These are phyloP conservation scores for Cadophora sp. DNA, from an alignment of 2,329 filamentous ascomycete species.

Conservation along the genomic window DNA sequence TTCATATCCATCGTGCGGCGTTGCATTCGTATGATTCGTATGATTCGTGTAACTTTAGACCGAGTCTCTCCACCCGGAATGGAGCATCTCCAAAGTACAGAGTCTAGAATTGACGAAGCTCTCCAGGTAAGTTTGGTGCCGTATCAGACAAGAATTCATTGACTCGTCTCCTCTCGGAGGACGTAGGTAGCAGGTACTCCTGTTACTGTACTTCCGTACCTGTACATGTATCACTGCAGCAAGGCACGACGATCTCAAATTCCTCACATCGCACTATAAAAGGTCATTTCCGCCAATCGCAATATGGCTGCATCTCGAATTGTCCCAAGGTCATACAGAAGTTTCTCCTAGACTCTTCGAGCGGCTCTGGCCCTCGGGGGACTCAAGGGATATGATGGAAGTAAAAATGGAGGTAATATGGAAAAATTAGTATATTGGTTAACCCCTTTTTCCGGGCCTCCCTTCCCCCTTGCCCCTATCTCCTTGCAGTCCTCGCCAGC, in stretches of 20 bases:
- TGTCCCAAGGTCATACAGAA: constrained; percentile 6
- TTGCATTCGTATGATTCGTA: constrained; percentile 4
- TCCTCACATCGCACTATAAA: not conserved
- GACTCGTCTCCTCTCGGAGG: not conserved
- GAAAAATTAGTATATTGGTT: constrained; percentile 7
- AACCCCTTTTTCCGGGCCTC: not conserved
- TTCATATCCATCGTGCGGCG: constrained; percentile 8
- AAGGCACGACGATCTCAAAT: not conserved
- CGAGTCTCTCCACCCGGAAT: not conserved
- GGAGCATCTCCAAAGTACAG: not conserved
- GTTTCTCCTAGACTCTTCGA: constrained; percentile 2
- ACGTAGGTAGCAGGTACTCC: too few species aligned
- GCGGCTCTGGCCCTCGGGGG: not conserved
- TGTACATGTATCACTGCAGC: not conserved
- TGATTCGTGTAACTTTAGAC: not conserved
- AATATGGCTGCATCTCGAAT: constrained; percentile 1
- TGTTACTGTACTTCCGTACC: not conserved
- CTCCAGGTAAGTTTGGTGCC: not conserved
- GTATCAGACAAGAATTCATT: constrained; percentile 1
- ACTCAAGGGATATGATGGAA: not conserved
- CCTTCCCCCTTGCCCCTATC: not conserved
- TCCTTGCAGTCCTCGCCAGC: not conserved
- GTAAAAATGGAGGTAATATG: constrained; percentile 10
- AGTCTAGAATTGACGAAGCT: not conserved
- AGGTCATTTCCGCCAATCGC: not conserved